Evolutionary conservation across 2,329 filamentous ascomycete genomes (phyloP).

Genomic region (Knoxdaviesia capensis): DNA sequence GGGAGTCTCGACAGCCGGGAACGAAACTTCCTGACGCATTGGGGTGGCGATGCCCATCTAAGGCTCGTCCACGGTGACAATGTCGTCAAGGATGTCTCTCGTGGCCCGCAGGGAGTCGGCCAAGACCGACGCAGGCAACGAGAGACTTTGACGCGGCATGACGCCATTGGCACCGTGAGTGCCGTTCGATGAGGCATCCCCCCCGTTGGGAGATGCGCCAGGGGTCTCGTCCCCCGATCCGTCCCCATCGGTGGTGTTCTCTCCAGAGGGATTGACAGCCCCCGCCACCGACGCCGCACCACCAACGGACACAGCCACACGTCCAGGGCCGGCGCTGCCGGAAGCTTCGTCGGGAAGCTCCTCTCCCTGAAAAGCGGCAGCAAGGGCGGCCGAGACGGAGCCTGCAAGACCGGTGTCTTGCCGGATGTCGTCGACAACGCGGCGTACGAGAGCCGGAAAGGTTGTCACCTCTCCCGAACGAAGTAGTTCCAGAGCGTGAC

Average conservation of each 20-base stretch:
- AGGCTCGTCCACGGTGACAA: constrained; percentile 18
- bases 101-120: constrained; percentile 41
- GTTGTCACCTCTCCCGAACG: constrained; percentile 37
- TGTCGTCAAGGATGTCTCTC: constrained; percentile 33
- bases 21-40: too few species aligned
- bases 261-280: too few species aligned
- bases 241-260: too few species aligned
- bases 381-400: constrained; percentile 4
- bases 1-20: too few species aligned
- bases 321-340: constrained; percentile 8
- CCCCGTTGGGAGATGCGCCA: too few species aligned
- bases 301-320: too few species aligned
- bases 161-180: constrained; percentile 8
- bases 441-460: constrained; percentile 39
- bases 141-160: constrained; percentile 18
- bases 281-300: too few species aligned
- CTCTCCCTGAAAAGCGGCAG: not conserved
- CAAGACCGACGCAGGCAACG: constrained; percentile 36
- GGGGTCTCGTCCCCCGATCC: too few species aligned
- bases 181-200: constrained; percentile 8
- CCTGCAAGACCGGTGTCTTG: too few species aligned
- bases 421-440: constrained; percentile 41
- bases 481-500: constrained; percentile 37
- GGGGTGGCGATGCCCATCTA: too few species aligned
- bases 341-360: constrained; percentile 8